Base-by-base conservation (phyloP, 2,329 filamentous ascomycete genomes). In the Venturia carpophila region DNA sequence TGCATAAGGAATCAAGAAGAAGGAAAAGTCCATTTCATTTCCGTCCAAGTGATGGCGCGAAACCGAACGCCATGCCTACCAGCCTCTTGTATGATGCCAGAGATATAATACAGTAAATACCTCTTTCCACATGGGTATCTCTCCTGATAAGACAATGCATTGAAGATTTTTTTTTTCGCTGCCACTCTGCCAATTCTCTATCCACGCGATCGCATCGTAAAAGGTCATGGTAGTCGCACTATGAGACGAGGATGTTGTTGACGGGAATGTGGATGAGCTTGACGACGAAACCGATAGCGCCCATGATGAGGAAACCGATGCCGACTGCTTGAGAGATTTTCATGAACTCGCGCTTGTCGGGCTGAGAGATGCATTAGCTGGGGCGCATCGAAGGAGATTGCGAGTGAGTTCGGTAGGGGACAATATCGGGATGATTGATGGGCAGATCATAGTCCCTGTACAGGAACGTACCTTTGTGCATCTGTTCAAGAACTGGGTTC, bases 241-340 rank as follows among this genome's bases (percentile, higher is more conserved):
- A 66, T 45, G 64, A 66, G 69, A 89, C 86, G 66, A 89, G 81
- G 67, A 88, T 84, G 75, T 87, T 85, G 82, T 88, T 88, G 68
- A 89, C 82, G 68, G 86, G 86, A 61, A 88, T 87, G 75, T 88
- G 86, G 69, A 88, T 86, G 72, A 89, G 80, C 81, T 89, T 88
- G 73, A 89, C 85, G 68, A 89, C 76, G 76, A 88, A 89, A 68
- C 86, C 86, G 66, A 88, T 86, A 60, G 84, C 84, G 68, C 86
- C 86, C 86, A 88, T 88, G 75, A 88, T 82, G 68, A 89, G 75
- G 77, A 89, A 89, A 67, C 87, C 87, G 68, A 87, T 82, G 66
- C 86, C 87, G 68, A 89, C 86, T 67, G 86, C 86, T 77, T 85
- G 83, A 69, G 79, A 82, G 73, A 85, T 84, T 76, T 83, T 82